Evolutionary conservation across 2,329 filamentous ascomycete genomes (phyloP).

Genomic region (Thyridium curvatum): DNA sequence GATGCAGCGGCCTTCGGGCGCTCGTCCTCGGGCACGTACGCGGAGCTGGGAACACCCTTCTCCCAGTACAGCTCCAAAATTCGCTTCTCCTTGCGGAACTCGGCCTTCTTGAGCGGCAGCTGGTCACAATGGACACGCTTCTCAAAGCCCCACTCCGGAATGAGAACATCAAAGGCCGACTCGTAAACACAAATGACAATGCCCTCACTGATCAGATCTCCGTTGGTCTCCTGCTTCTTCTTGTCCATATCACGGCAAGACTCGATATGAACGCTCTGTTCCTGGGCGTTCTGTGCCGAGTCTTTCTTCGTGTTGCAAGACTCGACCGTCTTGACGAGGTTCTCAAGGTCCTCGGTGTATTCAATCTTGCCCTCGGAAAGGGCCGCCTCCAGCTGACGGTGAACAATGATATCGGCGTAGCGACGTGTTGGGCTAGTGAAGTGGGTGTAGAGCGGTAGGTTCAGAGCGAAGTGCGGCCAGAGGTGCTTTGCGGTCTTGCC

Average conservation of each 20-base stretch:
- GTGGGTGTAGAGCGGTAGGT: slow-evolving; percentile 91
- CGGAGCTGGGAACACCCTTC: slow-evolving; percentile 95
- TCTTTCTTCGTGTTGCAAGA: slow-evolving; percentile 99
- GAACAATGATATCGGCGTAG: slow-evolving; percentile 91
- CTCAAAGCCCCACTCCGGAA: slow-evolving; percentile 97
- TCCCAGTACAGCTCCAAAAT: slow-evolving; percentile 98
- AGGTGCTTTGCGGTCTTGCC: slow-evolving; percentile 72
- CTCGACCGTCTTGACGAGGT: slow-evolving; percentile 84
- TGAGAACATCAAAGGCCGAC: slow-evolving; percentile 95
- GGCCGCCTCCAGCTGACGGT: slow-evolving; percentile 85
- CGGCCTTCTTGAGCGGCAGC: slow-evolving; percentile 96
- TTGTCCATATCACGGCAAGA: slow-evolving; percentile 95
- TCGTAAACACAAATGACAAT: slow-evolving; percentile 97
- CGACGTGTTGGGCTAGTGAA: slow-evolving; percentile 94
- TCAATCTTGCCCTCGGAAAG: slow-evolving; percentile 77
- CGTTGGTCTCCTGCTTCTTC: slow-evolving; percentile 76
- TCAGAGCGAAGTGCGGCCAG: slow-evolving; percentile 85
- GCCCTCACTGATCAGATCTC: slow-evolving; percentile 90
- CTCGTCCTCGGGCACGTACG: slow-evolving; percentile 95
- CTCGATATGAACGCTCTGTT: slow-evolving; percentile 98
- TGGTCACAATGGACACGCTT: slow-evolving; percentile 99
- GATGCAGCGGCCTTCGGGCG: slow-evolving; percentile 76
- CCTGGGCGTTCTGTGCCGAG: slow-evolving; percentile 92
- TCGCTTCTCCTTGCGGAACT: slow-evolving; percentile 93
- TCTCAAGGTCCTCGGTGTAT: slow-evolving; percentile 84